Conservation (phyloP, 768 basidiomycete genomes). For the Termitomyces sp. region DNA sequence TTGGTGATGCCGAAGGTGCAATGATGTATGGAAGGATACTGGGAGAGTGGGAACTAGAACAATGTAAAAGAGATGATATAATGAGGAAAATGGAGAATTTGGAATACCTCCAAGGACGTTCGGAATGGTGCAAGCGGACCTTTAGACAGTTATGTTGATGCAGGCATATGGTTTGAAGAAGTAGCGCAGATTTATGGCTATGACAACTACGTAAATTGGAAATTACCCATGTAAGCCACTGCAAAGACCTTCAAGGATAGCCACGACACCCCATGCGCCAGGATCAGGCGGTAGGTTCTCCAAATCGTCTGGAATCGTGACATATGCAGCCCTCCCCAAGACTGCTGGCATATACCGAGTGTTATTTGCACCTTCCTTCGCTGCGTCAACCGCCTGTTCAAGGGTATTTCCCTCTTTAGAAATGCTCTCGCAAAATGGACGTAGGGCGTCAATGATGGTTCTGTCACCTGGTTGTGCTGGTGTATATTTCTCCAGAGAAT, state of each 20-base stretch:
- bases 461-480: slow-evolving; percentile 49
- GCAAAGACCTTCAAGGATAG: slow-evolving; percentile 33
- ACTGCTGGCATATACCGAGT: slow-evolving; percentile 41
- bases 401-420: slow-evolving; percentile 15
- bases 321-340: slow-evolving; percentile 48
- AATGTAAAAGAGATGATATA: slow-evolving; percentile 10
- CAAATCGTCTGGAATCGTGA: slow-evolving; percentile 23
- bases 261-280: slow-evolving; percentile 48
- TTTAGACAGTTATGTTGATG: background rate
- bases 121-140: slow-evolving; percentile 8
- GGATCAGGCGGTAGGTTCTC: slow-evolving; percentile 41
- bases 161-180: background rate
- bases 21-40: slow-evolving; percentile 13
- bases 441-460: slow-evolving; percentile 51
- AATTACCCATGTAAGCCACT: slow-evolving; percentile 10
- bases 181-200: background rate
- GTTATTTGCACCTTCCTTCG: slow-evolving; percentile 36
- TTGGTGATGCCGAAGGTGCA: slow-evolving; percentile 12
- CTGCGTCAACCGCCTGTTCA: slow-evolving; percentile 27
- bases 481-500: slow-evolving; percentile 33
- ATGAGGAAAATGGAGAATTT: slow-evolving; percentile 6
- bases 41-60: slow-evolving; percentile 10
- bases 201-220: background rate
- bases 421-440: slow-evolving; percentile 37
- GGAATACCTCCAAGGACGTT: slow-evolving; percentile 7